phyloP scores from a whole-genome alignment of 2,329 filamentous ascomycete species.

The Parafenestella ontariensis region DNA sequence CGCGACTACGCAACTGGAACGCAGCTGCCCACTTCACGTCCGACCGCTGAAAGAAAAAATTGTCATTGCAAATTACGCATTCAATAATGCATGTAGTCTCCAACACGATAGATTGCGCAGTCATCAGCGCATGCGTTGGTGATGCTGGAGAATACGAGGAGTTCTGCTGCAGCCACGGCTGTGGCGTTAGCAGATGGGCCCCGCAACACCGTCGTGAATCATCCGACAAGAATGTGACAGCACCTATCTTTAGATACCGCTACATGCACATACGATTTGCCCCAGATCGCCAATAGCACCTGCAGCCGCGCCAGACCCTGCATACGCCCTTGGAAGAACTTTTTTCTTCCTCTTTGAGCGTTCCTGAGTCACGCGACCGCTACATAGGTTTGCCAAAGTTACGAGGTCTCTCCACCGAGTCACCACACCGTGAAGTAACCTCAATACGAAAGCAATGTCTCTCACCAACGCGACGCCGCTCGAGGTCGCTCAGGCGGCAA shows the following conservation, averaged over 20 bases:
- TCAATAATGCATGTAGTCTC: too few relatives aligned
- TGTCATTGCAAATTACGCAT: too few relatives aligned
- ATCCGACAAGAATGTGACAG: constrained; percentile 14
- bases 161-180: constrained; percentile 4
- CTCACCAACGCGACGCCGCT: constrained; percentile 83
- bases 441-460: constrained; percentile 66
- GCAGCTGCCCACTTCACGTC: too few relatives aligned
- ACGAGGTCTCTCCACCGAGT: constrained; percentile 25
- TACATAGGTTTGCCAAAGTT: constrained; percentile 11
- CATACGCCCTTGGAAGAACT: constrained; percentile 18
- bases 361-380: constrained; percentile 36
- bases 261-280: constrained; percentile 13
- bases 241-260: constrained; percentile 32
- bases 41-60: too few relatives aligned
- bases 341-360: constrained; percentile 20
- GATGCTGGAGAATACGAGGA: not conserved
- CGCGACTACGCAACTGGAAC: too few relatives aligned
- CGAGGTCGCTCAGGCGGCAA: constrained; percentile 79
- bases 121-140: constrained; percentile 1
- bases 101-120: constrained; percentile 20
- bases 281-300: constrained; percentile 18
- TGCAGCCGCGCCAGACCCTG: constrained; percentile 26
- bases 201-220: constrained; percentile 35
- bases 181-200: constrained; percentile 17
- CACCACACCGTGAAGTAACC: constrained; percentile 17